phyloP scores from a whole-genome alignment of 2,329 filamentous ascomycete genomes.

The Trichoderma sp. region DNA sequence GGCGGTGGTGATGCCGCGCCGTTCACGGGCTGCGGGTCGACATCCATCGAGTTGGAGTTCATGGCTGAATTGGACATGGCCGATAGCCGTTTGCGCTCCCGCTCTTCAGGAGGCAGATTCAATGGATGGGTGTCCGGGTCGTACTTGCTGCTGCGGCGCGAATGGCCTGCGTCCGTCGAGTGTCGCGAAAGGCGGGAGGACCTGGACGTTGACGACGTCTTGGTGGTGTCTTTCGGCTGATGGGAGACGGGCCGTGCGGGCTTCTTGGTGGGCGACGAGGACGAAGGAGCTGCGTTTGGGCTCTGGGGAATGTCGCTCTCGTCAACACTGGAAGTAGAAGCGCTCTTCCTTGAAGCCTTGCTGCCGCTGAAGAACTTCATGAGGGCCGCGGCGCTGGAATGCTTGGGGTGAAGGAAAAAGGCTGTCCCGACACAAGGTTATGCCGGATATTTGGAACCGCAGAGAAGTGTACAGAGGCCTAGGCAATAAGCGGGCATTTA shows the following conservation, averaged over 20 bases:
- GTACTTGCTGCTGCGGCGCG: constrained; percentile 57
- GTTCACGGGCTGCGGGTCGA: constrained; percentile 67
- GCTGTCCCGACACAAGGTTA: constrained; percentile 47
- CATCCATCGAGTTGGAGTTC: constrained; percentile 71
- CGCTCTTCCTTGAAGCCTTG: constrained; percentile 50
- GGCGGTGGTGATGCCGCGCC: constrained; percentile 59
- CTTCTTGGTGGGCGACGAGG: constrained; percentile 39
- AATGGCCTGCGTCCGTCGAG: constrained; percentile 52
- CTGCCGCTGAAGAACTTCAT: constrained; percentile 58
- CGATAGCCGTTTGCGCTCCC: constrained; percentile 78
- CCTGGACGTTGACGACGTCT: constrained; percentile 42
- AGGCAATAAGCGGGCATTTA: constrained; percentile 41
- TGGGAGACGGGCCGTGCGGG: constrained; percentile 39
- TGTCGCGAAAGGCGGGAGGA: constrained; percentile 53
- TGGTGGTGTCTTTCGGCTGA: constrained; percentile 38
- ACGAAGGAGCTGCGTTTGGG: constrained; percentile 41
- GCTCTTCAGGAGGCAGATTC: constrained; percentile 87
- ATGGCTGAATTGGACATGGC: constrained; percentile 63
- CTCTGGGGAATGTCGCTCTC: constrained; percentile 46
- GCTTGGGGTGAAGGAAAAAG: constrained; percentile 31
- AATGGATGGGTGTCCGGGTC: constrained; percentile 81
- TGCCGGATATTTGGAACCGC: constrained; percentile 42
- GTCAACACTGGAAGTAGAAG: constrained; percentile 39
- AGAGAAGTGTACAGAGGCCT: constrained; percentile 29
- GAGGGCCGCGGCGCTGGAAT: constrained; percentile 35